Base-by-base conservation (phyloP, 345 rosid species). In the Brassica juncea region DNA sequence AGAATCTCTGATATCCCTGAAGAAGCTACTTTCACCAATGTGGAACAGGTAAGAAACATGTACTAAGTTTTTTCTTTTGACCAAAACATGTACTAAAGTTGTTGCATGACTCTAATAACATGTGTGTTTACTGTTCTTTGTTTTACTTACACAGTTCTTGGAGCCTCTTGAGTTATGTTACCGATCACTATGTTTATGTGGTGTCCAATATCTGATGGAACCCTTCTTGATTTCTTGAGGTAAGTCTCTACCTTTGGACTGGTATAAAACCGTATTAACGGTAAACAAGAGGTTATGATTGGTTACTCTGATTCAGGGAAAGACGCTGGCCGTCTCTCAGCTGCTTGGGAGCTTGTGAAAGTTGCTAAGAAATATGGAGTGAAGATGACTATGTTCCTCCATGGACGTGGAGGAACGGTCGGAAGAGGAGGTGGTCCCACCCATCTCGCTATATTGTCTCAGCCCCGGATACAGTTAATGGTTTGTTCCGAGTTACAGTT, bases 341-440 rank as follows among this genome's bases (percentile, higher is more conserved):
- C 99, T 54, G 99, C 97, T 66, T 95, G 99, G 99, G 97, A 95
- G 85, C 98, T 95, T 62, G 86, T 95, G 70, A 90, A 89, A 37
- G 99, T 92, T 30, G 91, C 98, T 42, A 95, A 95, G 86, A 10
- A 88, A 54, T 89, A 47, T 69, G 97, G 98, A 44, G 91, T 95
- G 42, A 95, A 95, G 87, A 88, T 95, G 15, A 95, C 99, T 3
- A 93, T 95, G 98, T 95, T 95, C 98, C 78, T 95, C 86, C 99
- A 95, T 75, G 99, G 99, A 19, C 97, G 99, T 69, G 99, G 99
- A 73, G 99, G 99, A 52, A 95, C 98, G 1, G 98, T 95, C 12
- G 98, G 99, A 81, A 87, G 99, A 85, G 99, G 99, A 70, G 99
- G 99, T 68, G 98, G 99, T 62, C 99, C 99, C 16, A 93, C 98